Conservation (phyloP, 257 asterid genomes). For the Paulownia fortunei region DNA sequence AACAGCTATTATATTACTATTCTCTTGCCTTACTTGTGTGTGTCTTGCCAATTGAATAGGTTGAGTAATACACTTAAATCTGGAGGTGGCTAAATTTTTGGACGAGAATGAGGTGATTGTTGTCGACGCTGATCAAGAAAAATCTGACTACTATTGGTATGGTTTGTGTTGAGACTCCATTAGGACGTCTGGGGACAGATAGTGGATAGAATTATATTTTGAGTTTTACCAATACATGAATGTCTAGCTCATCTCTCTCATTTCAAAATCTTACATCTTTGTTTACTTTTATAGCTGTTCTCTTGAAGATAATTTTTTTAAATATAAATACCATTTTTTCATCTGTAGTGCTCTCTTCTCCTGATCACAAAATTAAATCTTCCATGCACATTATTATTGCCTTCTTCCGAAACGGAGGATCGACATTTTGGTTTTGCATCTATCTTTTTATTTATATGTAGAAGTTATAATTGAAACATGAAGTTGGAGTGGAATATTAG, state of each 20-base stretch:
- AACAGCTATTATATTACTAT: too few species aligned
- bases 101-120: constrained; percentile 19
- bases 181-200: constrained; percentile 35
- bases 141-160: constrained; percentile 24
- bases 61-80: constrained; percentile 89
- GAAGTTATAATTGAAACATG: too few species aligned
- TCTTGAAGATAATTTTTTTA: constrained; percentile 20
- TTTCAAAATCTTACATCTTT: constrained; percentile 20
- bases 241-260: constrained; percentile 18
- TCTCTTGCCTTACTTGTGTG: constrained; percentile 6
- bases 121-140: constrained; percentile 24
- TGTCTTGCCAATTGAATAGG: constrained; percentile 49
- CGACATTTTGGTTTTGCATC: background rate
- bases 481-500: background rate
- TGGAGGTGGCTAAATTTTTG: constrained; percentile 64
- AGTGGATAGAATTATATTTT: constrained; percentile 34
- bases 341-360: background rate
- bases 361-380: background rate
- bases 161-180: constrained; percentile 37
- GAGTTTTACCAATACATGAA: constrained; percentile 19
- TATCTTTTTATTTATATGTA: background rate
- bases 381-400: background rate
- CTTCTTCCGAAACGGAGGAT: background rate
- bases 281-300: constrained; percentile 7
- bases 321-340: background rate